Base-by-base conservation (phyloP, 129 eudicot species). In the Chrysanthemum makinoi region DNA sequence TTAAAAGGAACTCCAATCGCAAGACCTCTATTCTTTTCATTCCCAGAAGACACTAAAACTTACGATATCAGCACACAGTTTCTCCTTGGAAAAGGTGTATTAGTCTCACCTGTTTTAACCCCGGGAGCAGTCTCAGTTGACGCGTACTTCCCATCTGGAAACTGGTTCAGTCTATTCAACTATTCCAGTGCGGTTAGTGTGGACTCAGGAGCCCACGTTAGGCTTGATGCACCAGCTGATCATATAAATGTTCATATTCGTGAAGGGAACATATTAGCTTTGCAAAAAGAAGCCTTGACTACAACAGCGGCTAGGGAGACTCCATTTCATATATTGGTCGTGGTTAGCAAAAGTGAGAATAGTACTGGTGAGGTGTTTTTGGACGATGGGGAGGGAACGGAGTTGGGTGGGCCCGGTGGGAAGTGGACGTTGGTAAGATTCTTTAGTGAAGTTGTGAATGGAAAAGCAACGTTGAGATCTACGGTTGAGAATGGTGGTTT, bases 111-210 rank as follows among this genome's bases (percentile, higher is more conserved):
- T 17, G 95, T 83, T 26, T 80, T 93, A 44, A 52, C 75, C 39
- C 77, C 81, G 0, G 87, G 81, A 28, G 80, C 80, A 13, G 56
- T n/a, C 58, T 61, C 92, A 5, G 82, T 93, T 18, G 62, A 87
- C 11, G 90, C 95, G 8, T 93, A 93, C 75, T 87, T 89, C 48
- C 95, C 96, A 30, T 79, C 83, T 5, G 98, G 98, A 59, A 93
- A 83, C 69, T 93, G 98, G 98, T 93, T 89, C 65, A 81, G 79
- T 78, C 66, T 92, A 17, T 86, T 89, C 76, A 73, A 92, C 76
- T 83, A 92, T 68, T 80, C 95, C 6, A 53, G 33, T 17, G 76
- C 83, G 0, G 64, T 93, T 49, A 83, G 79, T 54, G 66, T 69
- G 15, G 43, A 70, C 49, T 33, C 55, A 3, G 96, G 95, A 57